Conservation (phyloP, 2,329 filamentous ascomycete genomes). For the Leptographium procerum region DNA sequence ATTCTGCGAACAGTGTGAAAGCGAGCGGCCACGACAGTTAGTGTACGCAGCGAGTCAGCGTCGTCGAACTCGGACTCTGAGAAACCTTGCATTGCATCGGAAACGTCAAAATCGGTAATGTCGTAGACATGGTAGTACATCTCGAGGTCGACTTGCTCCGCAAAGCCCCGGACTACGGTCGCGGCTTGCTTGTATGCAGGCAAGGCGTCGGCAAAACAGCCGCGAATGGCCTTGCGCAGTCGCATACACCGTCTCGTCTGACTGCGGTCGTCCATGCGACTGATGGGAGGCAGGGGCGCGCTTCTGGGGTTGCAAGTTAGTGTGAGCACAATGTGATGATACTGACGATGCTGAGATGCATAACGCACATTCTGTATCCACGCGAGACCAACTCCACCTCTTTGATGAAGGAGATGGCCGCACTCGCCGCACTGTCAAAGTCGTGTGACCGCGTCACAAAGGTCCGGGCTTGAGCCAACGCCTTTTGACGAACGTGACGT, state of each 20-base stretch:
- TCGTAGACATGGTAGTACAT: slow-evolving; percentile 90
- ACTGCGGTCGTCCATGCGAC: slow-evolving; percentile 72
- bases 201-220: slow-evolving; percentile 58
- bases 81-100: slow-evolving; percentile 55
- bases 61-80: slow-evolving; percentile 61
- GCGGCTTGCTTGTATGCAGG: slow-evolving; percentile 62
- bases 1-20: slow-evolving; percentile 74
- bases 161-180: slow-evolving; percentile 55
- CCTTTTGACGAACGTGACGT: slow-evolving; percentile 63
- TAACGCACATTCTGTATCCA: slow-evolving; percentile 68
- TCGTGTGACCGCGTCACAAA: slow-evolving; percentile 67
- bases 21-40: slow-evolving; percentile 73
- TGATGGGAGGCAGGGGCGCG: slow-evolving; percentile 82
- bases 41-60: slow-evolving; percentile 60
- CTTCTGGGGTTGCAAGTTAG: slow-evolving; percentile 42
- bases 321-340: not conserved
- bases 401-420: slow-evolving; percentile 72
- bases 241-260: slow-evolving; percentile 70
- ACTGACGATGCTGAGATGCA: not conserved
- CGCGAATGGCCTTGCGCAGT: slow-evolving; percentile 64
- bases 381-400: slow-evolving; percentile 93
- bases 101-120: slow-evolving; percentile 60
- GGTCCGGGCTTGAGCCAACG: slow-evolving; percentile 54
- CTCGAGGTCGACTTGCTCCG: slow-evolving; percentile 72
- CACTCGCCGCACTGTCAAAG: slow-evolving; percentile 66